Evolutionary conservation across 306 rosid genomes (phyloP).

Genomic region (Vicia sativa): DNA sequence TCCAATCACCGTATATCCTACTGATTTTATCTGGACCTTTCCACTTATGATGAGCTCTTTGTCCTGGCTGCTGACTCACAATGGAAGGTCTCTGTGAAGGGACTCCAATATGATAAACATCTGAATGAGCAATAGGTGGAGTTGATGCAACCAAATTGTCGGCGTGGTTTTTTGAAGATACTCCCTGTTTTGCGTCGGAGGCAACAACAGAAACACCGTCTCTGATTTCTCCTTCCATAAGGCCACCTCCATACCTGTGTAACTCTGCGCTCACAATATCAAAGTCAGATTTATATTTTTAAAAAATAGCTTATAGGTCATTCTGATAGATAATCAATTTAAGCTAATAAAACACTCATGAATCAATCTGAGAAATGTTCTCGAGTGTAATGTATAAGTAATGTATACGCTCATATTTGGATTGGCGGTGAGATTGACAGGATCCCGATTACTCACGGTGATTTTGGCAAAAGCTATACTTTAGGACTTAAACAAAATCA

Average conservation of each 20-base stretch:
- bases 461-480: background rate
- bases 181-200: slow-evolving; percentile 71
- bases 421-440: background rate
- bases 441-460: background rate
- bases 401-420: background rate
- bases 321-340: background rate
- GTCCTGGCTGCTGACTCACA: slow-evolving; percentile 82
- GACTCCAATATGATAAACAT: slow-evolving; percentile 75
- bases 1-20: slow-evolving; percentile 98
- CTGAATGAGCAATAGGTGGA: slow-evolving; percentile 72
- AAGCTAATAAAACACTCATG: slow-evolving; percentile 16
- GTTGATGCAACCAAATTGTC: slow-evolving; percentile 69
- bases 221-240: slow-evolving; percentile 76
- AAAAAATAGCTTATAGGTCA: slow-evolving; percentile 3
- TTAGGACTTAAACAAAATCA: background rate
- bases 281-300: slow-evolving; percentile 27
- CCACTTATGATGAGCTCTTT: slow-evolving; percentile 94
- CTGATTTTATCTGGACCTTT: slow-evolving; percentile 99
- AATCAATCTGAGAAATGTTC: slow-evolving; percentile 15
- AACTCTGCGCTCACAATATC: slow-evolving; percentile 60
- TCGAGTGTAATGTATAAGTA: background rate
- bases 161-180: slow-evolving; percentile 54
- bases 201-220: slow-evolving; percentile 57
- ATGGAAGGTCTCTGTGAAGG: slow-evolving; percentile 82
- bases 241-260: slow-evolving; percentile 91